These are phyloP conservation scores for Butyriboletus loyo DNA, from an alignment of 768 basidiomycete species.

Conservation along the genomic window DNA sequence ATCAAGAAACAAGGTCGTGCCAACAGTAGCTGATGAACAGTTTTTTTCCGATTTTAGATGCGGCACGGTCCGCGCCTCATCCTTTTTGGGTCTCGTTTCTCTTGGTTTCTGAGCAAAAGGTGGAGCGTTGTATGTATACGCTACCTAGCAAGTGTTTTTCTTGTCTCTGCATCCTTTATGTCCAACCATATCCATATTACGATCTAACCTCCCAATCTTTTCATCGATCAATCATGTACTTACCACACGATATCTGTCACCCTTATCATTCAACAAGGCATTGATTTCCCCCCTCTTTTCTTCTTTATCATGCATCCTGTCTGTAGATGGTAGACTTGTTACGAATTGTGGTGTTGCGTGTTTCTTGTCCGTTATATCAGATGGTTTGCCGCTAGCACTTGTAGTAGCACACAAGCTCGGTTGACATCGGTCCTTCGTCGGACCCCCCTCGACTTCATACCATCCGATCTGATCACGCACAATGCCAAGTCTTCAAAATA, in stretches of 20 bases:
- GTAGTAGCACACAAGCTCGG: too few relatives aligned
- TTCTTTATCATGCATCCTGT: background rate
- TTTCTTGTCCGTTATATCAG: background rate
- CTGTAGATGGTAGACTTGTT: background rate
- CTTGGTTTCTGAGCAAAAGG: background rate
- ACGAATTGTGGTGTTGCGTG: too few relatives aligned
- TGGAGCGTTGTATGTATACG: conserved; percentile 1
- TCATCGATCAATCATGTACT: background rate
- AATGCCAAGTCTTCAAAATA: too few relatives aligned
- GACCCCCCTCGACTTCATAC: background rate
- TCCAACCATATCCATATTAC: background rate
- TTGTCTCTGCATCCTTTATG: conserved; percentile 1
- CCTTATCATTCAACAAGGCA: background rate
- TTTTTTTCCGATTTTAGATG: background rate
- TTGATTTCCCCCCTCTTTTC: background rate
- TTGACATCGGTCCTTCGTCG: background rate
- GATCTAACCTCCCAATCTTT: background rate
- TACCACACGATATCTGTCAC: background rate
- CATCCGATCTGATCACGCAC: background rate
- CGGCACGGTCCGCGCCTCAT: background rate
- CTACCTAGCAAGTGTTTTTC: background rate
- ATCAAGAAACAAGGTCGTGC: conserved; percentile 27
- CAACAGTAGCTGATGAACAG: conserved; percentile 8
- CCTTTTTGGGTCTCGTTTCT: background rate
- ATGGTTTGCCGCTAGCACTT: background rate